Evolutionary conservation across 768 basidiomycete genomes (phyloP).

Genomic region (Agrocybe pediades): DNA sequence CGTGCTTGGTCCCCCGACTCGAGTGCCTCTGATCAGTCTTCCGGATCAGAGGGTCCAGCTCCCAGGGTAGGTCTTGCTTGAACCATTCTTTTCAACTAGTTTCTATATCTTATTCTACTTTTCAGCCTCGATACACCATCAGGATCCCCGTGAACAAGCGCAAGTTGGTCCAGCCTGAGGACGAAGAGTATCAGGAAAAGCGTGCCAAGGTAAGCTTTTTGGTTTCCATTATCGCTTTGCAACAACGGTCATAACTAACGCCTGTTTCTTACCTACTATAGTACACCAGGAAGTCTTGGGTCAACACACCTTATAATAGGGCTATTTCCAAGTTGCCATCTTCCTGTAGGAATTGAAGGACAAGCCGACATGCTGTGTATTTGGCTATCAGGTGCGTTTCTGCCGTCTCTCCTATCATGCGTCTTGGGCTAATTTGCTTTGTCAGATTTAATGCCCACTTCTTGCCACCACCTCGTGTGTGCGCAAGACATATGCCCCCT

Average conservation of each 20-base stretch:
- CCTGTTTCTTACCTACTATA: background rate
- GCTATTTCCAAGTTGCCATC: background rate
- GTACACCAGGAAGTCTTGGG: constrained; percentile 22
- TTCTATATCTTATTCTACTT: constrained; percentile 1
- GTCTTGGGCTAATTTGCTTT: too few relatives aligned
- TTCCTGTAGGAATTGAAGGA: background rate
- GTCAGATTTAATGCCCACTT: background rate
- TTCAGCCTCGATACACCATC: too few relatives aligned
- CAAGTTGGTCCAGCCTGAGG: too few relatives aligned
- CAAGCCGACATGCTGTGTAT: too few relatives aligned
- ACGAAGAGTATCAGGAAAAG: too few relatives aligned
- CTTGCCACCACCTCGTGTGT: background rate
- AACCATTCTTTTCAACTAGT: background rate
- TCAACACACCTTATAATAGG: background rate
- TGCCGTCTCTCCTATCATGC: too few relatives aligned
- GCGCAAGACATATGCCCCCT: background rate
- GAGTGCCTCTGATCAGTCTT: constrained; percentile 7
- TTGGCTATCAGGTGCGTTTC: too few relatives aligned
- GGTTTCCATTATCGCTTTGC: background rate
- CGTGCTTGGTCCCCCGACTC: too few relatives aligned
- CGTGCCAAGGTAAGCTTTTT: background rate
- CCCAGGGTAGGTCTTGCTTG: constrained; percentile 29
- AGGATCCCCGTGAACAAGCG: too few relatives aligned
- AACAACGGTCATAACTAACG: background rate
- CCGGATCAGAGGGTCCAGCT: constrained; percentile 23